phyloP scores from a whole-genome alignment of 495 filamentous ascomycete species.

The Saxophila tyrrhenica region DNA sequence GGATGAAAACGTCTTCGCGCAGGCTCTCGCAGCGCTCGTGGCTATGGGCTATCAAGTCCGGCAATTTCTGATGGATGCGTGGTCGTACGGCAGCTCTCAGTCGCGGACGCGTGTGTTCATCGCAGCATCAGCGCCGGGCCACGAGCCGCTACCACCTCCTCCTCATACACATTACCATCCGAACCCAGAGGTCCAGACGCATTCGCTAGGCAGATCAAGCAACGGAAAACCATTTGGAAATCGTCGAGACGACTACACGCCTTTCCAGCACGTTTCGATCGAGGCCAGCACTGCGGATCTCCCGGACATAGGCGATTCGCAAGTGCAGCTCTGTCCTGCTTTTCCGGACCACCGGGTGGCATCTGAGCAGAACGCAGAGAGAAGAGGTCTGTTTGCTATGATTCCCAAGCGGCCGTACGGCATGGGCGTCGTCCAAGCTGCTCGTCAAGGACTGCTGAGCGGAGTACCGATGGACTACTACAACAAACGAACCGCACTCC shows the following conservation, averaged over 20 bases:
- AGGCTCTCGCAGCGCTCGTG: constrained; percentile 56
- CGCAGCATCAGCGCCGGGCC: constrained; percentile 50
- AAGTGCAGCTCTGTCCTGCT: constrained; percentile 40
- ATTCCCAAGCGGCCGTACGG: constrained; percentile 29
- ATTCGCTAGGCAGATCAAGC: constrained; percentile 45
- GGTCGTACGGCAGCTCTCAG: constrained; percentile 55
- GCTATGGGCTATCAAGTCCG: constrained; percentile 63
- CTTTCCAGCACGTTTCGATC: constrained; percentile 44
- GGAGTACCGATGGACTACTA: constrained; percentile 28
- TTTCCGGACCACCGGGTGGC: constrained; percentile 53
- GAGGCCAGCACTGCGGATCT: constrained; percentile 44
- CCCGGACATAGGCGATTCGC: constrained; percentile 45
- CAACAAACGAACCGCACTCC: constrained; percentile 10
- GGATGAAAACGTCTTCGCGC: constrained; percentile 50
- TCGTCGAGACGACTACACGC: constrained; percentile 36
- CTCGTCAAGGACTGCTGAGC: constrained; percentile 22
- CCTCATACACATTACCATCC: constrained; percentile 49
- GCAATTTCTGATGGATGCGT: constrained; percentile 52
- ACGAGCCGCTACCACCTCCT: constrained; percentile 42
- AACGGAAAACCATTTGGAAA: constrained; percentile 48
- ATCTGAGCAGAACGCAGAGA: constrained; percentile 13
- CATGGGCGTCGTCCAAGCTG: constrained; percentile 23
- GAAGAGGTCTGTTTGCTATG: constrained; percentile 23
- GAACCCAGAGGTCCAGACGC: constrained; percentile 5
- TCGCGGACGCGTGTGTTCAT: constrained; percentile 53